Percentiles rank a stretch among this genome's conserved stretches.
Evolutionary conservation across 192 early-diverging fungal species (phyloP).

Genomic region (Pilaira anomala): DNA sequence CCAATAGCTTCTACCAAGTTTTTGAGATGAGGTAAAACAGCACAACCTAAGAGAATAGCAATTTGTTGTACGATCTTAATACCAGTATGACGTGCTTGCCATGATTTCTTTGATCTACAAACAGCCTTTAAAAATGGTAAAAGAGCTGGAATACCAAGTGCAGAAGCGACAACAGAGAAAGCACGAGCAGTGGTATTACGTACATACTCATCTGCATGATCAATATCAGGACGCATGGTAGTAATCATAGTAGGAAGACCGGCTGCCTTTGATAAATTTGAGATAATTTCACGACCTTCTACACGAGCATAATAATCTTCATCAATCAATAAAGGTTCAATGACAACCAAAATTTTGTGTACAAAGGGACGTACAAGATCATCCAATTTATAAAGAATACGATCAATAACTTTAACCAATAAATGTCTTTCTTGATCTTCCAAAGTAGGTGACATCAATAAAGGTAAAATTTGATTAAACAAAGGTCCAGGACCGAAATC

Average conservation of each 20-base stretch:
- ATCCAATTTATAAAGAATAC: slow-evolving; percentile 93
- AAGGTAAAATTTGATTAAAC: slow-evolving; percentile 93
- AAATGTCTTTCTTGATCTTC: slow-evolving; percentile 99
- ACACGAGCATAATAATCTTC: slow-evolving; percentile 96
- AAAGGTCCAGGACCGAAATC: slow-evolving; percentile 92
- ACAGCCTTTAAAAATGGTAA: slow-evolving; percentile 96
- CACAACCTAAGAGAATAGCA: slow-evolving; percentile 91
- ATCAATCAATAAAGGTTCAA: slow-evolving; percentile 96
- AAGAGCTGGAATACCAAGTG: slow-evolving; percentile 90
- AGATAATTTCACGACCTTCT: slow-evolving; percentile 97
- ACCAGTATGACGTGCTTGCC: slow-evolving; percentile 98
- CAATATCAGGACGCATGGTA: slow-evolving; percentile 99
- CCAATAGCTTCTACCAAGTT: slow-evolving; percentile 89
- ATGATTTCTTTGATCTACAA: slow-evolving; percentile 91
- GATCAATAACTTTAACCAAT: slow-evolving; percentile 96
- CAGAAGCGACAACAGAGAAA: slow-evolving; percentile 95
- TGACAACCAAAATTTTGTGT: slow-evolving; percentile 98
- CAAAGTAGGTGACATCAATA: slow-evolving; percentile 94
- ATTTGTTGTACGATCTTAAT: slow-evolving; percentile 97
- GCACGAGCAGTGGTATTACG: slow-evolving; percentile 97
- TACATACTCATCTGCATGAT: slow-evolving; percentile 97
- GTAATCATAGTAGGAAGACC: slow-evolving; percentile 98
- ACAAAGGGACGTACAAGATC: slow-evolving; percentile 94
- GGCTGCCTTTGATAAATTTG: slow-evolving; percentile 95
- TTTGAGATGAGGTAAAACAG: slow-evolving; percentile 91